Conservation (phyloP, 163 green algal genomes). For the Trebouxiophyceae sp. region DNA sequence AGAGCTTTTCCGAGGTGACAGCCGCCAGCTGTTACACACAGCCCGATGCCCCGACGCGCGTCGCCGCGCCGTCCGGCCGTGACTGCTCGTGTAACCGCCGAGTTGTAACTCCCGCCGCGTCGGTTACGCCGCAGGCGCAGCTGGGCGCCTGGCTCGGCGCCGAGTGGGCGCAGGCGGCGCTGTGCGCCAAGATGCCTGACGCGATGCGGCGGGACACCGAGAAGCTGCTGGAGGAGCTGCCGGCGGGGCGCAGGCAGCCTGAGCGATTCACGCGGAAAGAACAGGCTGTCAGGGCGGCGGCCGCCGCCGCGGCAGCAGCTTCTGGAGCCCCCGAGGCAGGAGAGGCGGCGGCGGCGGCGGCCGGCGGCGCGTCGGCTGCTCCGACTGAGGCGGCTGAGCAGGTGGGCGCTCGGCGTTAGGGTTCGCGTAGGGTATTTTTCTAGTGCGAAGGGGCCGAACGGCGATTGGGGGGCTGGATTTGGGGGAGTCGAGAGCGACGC, state of each 20-base stretch:
- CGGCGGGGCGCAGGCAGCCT: constrained; percentile 10
- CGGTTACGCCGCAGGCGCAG: constrained; percentile 27
- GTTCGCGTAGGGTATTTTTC: too few relatives aligned
- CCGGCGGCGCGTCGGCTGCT: constrained; percentile 9
- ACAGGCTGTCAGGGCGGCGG: constrained; percentile 38
- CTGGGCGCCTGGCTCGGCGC: constrained; percentile 31
- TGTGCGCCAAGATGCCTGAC: constrained; percentile 84
- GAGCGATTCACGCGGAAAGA: constrained; percentile 66
- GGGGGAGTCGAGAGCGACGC: too few relatives aligned
- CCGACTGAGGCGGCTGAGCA: constrained; percentile 1
- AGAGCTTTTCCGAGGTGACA: too few relatives aligned
- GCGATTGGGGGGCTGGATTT: too few relatives aligned
- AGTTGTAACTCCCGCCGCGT: too few relatives aligned
- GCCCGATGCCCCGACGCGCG: too few relatives aligned
- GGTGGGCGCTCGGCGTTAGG: too few relatives aligned
- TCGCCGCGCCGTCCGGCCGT: too few relatives aligned
- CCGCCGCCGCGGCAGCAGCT: constrained; percentile 1
- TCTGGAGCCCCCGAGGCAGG: constrained; percentile 4
- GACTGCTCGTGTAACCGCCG: too few relatives aligned
- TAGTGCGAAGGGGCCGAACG: too few relatives aligned
- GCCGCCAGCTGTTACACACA: too few relatives aligned
- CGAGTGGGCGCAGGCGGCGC: constrained; percentile 36
- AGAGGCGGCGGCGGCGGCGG: neutral
- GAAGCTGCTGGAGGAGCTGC: constrained; percentile 29
- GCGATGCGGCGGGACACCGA: constrained; percentile 87